Base-by-base conservation (phyloP, 2,329 filamentous ascomycete genomes). In the Xylariales sp. region DNA sequence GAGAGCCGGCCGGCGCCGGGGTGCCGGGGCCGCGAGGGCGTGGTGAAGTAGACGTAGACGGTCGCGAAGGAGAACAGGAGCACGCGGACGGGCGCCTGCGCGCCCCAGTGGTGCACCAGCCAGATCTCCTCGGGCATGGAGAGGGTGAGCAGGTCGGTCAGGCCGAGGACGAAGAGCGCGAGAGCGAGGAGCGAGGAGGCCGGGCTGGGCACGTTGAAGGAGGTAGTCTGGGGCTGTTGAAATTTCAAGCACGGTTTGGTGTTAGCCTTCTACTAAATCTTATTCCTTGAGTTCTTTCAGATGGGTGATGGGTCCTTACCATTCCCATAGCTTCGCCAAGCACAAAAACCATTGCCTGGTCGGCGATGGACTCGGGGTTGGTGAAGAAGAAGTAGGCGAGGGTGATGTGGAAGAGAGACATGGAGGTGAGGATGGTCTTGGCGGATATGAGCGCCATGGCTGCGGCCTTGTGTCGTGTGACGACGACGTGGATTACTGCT, bases 351-450 rank as follows among this genome's bases (percentile, higher is more conserved):
- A 95, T 61, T 37, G 83, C 81, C 54, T 94, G 88, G 55, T 91
- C 83, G 33, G 85, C 80, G 52, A 96, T 72, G 29, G 76, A 72
- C 44, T 68, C 66, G 5, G 90, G 90, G 41, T 74, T 81, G 29
- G 78, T 83, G 52, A 94, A 72, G 66, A 96, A 84, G 68, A 93
- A 88, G 44, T 83, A 89, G 52, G 83, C 88, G 33, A 93, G 70
- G 5, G 86, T 87, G 47, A 95, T 63, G 65, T 95, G 87, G 68
- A 93, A 88, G 57, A 95, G 76, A 50, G 85, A 85, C 50, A 95
- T 69, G 37, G 81, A 83, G 51, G 86, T 84, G 52, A 96, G 83
- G 60, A 95, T 83, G 7, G 83, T 87, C 56, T 77, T 84, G 43
- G 83, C 81, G 3, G 87, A 89, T 54, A 96, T 75, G 59, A 94